phyloP scores from a whole-genome alignment of 345 rosid genomes.

The Gynandropsis gynandra region DNA sequence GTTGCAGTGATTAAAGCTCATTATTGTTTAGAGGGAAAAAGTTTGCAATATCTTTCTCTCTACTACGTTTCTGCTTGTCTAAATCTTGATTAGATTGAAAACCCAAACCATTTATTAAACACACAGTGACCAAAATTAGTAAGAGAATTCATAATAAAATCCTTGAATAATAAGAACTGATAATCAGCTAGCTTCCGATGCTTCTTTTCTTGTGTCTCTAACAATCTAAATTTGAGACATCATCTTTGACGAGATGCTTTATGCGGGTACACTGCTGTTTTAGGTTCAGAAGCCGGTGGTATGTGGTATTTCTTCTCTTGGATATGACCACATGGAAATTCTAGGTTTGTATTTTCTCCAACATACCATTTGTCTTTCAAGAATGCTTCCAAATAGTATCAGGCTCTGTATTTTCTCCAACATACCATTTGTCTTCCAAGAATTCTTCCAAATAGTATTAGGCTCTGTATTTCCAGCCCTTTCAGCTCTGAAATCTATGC shows the following conservation, averaged over 20 bases:
- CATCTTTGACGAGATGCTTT: neutral
- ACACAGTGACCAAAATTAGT: neutral
- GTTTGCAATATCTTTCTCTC: too few species aligned
- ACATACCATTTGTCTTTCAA: neutral
- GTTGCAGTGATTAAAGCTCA: too few species aligned
- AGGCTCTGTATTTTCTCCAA: constrained; percentile 39
- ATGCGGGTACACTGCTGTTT: constrained; percentile 20
- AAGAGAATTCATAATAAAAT: neutral
- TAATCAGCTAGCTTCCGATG: constrained; percentile 1
- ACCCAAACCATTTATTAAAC: constrained; percentile 1
- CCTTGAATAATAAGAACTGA: neutral
- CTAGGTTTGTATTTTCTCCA: constrained; percentile 64
- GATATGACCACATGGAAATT: constrained; percentile 99
- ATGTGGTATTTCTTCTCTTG: constrained; percentile 86
- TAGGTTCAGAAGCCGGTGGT: constrained; percentile 85
- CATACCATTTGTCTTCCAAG: neutral
- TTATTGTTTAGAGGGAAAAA: too few species aligned
- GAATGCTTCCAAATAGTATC: too few species aligned
- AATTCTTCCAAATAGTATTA: too few species aligned
- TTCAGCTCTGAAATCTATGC: neutral
- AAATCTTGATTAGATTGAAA: neutral
- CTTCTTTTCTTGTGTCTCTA: constrained; percentile 8
- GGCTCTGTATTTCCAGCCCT: neutral
- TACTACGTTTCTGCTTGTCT: neutral
- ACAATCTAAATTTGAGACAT: too few species aligned